A percentile compares a stretch with the other conserved stretches of the same genome.
Conservation (phyloP, 164 flowering plant genomes). For the Malania oleifera region DNA sequence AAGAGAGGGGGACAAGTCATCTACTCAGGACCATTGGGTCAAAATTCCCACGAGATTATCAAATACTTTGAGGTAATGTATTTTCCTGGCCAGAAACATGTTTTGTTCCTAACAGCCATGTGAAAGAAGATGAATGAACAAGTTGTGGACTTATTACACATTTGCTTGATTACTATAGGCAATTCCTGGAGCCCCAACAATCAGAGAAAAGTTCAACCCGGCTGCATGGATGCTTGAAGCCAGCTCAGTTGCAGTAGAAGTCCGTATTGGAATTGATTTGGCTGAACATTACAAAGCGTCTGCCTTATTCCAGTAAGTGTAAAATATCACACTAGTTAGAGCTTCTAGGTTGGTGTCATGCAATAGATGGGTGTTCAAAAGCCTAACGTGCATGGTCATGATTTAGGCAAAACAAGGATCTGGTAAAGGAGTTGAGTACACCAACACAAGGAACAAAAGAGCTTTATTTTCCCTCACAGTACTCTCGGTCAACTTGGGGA, state of each 20-base stretch:
- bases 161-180: background rate
- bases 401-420: conserved; percentile 4
- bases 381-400: background rate
- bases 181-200: background rate
- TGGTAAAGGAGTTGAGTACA: conserved; percentile 1
- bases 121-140: too few relatives aligned
- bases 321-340: too few relatives aligned
- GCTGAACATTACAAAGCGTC: conserved; percentile 5
- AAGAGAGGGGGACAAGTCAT: conserved; percentile 1
- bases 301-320: background rate
- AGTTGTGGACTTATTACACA: background rate
- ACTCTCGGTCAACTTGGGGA: conserved; percentile 1
- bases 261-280: background rate
- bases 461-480: background rate
- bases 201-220: conserved; percentile 4
- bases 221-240: conserved; percentile 7
- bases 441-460: background rate
- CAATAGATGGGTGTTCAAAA: too few relatives aligned
- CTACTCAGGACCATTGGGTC: too few relatives aligned
- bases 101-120: too few relatives aligned
- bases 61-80: conserved; percentile 1
- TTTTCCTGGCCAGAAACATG: too few relatives aligned
- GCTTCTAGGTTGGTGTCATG: too few relatives aligned
- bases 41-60: conserved; percentile 1
- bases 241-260: conserved; percentile 2